Evolutionary conservation across 2,329 filamentous ascomycete genomes (phyloP).

Genomic region (Aspergillus vadensis): DNA sequence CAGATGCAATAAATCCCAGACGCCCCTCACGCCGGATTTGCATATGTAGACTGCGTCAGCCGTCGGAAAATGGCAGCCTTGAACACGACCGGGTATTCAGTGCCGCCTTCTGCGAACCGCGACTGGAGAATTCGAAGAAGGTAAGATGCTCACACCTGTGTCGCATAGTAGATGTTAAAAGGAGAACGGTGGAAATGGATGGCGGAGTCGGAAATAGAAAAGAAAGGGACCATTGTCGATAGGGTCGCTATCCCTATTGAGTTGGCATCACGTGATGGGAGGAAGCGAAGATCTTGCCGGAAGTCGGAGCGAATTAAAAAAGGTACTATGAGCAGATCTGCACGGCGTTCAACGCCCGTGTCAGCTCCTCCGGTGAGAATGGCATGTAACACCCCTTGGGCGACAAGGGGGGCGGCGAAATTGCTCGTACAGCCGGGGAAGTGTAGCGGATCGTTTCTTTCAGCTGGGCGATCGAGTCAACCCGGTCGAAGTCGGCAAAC

Average conservation of each 20-base stretch:
- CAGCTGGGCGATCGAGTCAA: constrained; percentile 32
- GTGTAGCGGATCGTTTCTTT: constrained; percentile 38
- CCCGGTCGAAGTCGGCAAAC: constrained; percentile 29
- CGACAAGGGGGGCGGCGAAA: constrained; percentile 27
- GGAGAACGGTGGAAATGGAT: constrained; percentile 10
- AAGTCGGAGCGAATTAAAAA: constrained; percentile 11
- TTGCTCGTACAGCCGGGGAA: constrained; percentile 32
- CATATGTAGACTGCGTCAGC: constrained; percentile 6
- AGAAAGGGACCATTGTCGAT: background rate
- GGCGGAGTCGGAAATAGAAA: background rate
- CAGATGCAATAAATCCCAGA: background rate
- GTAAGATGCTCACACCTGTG: constrained; percentile 11
- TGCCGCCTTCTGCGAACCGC: constrained; percentile 2
- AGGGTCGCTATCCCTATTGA: constrained; percentile 2
- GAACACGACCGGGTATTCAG: constrained; percentile 3
- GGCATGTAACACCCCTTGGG: constrained; percentile 31
- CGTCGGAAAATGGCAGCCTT: background rate
- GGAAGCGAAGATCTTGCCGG: constrained; percentile 14
- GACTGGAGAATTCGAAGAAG: background rate
- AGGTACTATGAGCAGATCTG: constrained; percentile 30
- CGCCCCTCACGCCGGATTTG: constrained; percentile 11
- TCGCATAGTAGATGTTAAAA: background rate
- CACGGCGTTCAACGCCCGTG: constrained; percentile 41
- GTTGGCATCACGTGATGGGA: constrained; percentile 5
- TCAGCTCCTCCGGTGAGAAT: constrained; percentile 40